phyloP scores from a whole-genome alignment of 345 rosid species.

The Arabidopsis arenosa region DNA sequence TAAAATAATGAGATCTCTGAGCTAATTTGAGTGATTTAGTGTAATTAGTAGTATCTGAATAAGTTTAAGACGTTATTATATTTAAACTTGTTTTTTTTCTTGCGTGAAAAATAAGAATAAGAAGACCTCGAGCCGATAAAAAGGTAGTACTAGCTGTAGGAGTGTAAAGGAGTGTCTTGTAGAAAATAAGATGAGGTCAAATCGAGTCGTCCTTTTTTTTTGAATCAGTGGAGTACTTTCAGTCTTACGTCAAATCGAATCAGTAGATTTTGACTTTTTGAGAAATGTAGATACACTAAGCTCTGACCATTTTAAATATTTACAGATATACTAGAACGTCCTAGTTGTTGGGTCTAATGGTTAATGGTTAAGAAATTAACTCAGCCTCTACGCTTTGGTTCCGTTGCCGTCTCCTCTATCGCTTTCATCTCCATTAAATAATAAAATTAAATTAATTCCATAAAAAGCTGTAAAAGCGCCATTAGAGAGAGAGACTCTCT shows the following conservation, averaged over 20 bases:
- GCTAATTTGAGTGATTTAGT: not conserved
- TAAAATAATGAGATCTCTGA: not conserved
- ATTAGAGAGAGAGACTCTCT: constrained; percentile 20
- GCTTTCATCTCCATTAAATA: constrained; percentile 36
- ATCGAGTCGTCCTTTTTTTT: not conserved
- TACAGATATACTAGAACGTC: not conserved
- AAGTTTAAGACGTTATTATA: not conserved
- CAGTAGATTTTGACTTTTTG: constrained; percentile 22
- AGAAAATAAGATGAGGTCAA: not conserved
- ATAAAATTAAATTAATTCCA: not conserved
- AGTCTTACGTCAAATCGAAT: constrained; percentile 29
- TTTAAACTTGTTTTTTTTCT: not conserved
- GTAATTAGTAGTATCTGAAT: not conserved
- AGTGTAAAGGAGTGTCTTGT: not conserved
- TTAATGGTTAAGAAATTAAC: not conserved
- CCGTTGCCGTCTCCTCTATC: constrained; percentile 42
- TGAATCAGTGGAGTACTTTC: not conserved
- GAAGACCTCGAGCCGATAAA: constrained; percentile 35
- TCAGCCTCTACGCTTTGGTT: not conserved
- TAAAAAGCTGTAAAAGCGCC: constrained; percentile 22
- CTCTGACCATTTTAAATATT: not conserved
- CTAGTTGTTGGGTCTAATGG: too few species aligned
- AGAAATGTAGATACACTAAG: not conserved
- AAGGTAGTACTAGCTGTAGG: not conserved
- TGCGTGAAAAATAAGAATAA: not conserved